These are phyloP conservation scores for Flaveria sonorensis DNA, from an alignment of 129 eudicot genomes.

Conservation along the genomic window DNA sequence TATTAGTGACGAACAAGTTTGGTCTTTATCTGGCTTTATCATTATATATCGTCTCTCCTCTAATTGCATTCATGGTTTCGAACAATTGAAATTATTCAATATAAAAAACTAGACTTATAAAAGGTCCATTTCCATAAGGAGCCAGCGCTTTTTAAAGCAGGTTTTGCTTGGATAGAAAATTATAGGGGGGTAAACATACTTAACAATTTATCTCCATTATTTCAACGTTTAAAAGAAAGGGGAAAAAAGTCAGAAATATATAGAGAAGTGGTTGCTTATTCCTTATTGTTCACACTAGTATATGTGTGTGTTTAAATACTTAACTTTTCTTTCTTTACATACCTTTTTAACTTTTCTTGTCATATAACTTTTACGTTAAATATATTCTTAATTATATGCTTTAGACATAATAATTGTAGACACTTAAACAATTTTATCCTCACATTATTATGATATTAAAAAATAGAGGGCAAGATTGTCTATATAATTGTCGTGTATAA, in stretches of 20 bases:
- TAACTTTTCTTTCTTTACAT: neutral
- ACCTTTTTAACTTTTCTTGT: neutral
- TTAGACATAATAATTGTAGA: neutral
- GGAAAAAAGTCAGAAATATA: neutral
- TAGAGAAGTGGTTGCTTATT: neutral
- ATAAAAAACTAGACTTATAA: neutral
- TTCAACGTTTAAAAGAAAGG: neutral
- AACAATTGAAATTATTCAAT: neutral
- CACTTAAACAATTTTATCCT: too few species aligned
- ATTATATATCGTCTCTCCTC: neutral
- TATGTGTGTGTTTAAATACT: neutral
- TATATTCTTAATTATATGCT: neutral
- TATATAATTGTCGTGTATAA: neutral
- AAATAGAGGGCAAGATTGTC: too few species aligned
- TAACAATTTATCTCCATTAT: neutral
- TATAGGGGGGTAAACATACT: neutral
- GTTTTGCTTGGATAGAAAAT: constrained; percentile 12
- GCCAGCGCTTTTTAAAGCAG: neutral
- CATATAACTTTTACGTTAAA: neutral
- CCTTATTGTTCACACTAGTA: neutral
- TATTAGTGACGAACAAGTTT: too few species aligned
- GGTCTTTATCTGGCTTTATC: too few species aligned
- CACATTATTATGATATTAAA: too few species aligned
- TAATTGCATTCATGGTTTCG: neutral
- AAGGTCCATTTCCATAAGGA: neutral